A percentile compares a stretch with the other conserved stretches of the same genome.
Conservation (phyloP, 441 rosid genomes). For the Populus trichocarpa region DNA sequence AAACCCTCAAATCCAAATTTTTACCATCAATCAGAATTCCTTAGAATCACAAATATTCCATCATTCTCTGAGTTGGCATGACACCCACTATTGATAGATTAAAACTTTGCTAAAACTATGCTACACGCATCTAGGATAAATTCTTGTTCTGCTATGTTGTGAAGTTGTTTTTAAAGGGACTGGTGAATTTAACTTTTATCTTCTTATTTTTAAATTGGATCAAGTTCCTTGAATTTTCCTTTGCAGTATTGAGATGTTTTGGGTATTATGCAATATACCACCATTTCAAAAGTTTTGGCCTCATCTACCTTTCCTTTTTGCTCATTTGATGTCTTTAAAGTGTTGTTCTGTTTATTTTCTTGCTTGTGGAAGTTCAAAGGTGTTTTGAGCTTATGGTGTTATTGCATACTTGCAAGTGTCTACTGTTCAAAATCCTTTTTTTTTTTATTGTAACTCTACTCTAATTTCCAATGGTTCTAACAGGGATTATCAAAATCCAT, state of each 20-base stretch:
- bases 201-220: not conserved
- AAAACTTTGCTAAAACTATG: not conserved
- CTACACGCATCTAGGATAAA: not conserved
- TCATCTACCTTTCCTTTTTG: not conserved
- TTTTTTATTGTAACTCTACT: conserved; percentile 12
- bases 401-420: not conserved
- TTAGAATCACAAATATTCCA: not conserved
- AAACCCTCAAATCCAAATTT: not conserved
- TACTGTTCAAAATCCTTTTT: conserved; percentile 1
- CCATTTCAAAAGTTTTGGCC: not conserved
- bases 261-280: not conserved
- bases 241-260: not conserved
- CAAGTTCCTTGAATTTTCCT: not conserved
- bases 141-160: not conserved
- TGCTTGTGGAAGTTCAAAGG: not conserved
- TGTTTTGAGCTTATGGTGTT: not conserved
- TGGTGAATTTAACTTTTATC: not conserved
- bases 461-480: conserved; percentile 24
- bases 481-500: conserved; percentile 82
- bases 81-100: not conserved
- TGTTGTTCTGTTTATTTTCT: not conserved
- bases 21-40: not conserved
- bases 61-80: not conserved
- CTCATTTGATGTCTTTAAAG: not conserved
- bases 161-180: not conserved